Evolutionary conservation across 441 rosid genomes (phyloP).

Genomic region (Daphne laureola): DNA sequence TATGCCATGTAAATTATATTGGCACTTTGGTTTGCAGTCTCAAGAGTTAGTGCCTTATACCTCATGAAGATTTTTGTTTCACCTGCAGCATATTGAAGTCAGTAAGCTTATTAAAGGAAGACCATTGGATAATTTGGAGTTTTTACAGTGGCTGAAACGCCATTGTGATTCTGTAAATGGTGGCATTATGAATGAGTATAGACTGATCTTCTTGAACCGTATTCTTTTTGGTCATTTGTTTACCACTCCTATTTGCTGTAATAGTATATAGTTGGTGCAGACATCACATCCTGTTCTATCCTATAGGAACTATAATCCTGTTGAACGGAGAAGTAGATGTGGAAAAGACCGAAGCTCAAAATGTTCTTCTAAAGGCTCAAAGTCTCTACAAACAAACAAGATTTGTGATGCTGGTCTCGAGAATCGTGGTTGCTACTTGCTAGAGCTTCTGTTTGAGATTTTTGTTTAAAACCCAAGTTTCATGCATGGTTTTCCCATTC

Average conservation of each 20-base stretch:
- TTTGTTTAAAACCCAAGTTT: background rate
- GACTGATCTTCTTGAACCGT: slow-evolving; percentile 6
- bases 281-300: slow-evolving; percentile 6
- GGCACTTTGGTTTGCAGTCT: too few species aligned
- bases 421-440: slow-evolving; percentile 29
- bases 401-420: slow-evolving; percentile 31
- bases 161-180: slow-evolving; percentile 96
- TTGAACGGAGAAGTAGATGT: slow-evolving; percentile 76
- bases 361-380: slow-evolving; percentile 57
- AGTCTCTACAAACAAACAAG: slow-evolving; percentile 74
- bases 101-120: slow-evolving; percentile 90
- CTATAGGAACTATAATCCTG: slow-evolving; percentile 83
- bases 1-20: too few species aligned
- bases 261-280: background rate
- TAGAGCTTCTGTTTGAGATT: background rate
- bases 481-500: slow-evolving; percentile 13
- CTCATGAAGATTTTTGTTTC: slow-evolving; percentile 5
- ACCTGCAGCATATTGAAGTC: slow-evolving; percentile 81
- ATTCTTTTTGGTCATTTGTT: background rate
- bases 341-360: slow-evolving; percentile 59
- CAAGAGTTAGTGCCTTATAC: too few species aligned
- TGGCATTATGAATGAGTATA: slow-evolving; percentile 93
- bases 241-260: background rate
- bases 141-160: slow-evolving; percentile 93
- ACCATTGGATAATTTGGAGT: slow-evolving; percentile 96